These are phyloP conservation scores for Pestalotiopsis sp. DNA, from an alignment of 2,329 filamentous ascomycete genomes.

Conservation along the genomic window DNA sequence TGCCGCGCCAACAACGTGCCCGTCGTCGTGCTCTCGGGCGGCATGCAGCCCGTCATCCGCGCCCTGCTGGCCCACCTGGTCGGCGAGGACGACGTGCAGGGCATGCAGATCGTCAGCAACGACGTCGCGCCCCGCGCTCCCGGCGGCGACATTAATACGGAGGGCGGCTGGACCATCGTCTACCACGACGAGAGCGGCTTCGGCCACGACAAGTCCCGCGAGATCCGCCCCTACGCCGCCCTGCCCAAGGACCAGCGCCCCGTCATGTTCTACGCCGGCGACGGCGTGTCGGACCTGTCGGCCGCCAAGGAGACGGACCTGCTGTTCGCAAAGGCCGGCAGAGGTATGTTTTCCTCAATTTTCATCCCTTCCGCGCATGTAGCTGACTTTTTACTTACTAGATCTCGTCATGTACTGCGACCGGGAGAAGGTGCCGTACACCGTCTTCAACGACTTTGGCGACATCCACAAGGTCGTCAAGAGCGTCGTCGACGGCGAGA, in stretches of 20 bases:
- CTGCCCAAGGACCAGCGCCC: slow-evolving; percentile 69
- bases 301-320: slow-evolving; percentile 92
- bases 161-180: slow-evolving; percentile 83
- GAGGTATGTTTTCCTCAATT: slow-evolving; percentile 67
- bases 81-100: slow-evolving; percentile 70
- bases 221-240: slow-evolving; percentile 83
- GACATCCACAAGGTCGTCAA: slow-evolving; percentile 77
- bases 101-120: slow-evolving; percentile 92
- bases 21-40: slow-evolving; percentile 87
- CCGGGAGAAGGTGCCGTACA: slow-evolving; percentile 82
- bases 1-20: slow-evolving; percentile 80
- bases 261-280: slow-evolving; percentile 90
- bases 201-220: slow-evolving; percentile 95
- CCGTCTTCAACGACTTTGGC: slow-evolving; percentile 82
- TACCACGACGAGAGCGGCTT: slow-evolving; percentile 89
- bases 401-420: slow-evolving; percentile 89
- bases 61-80: slow-evolving; percentile 80
- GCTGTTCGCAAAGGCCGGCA: slow-evolving; percentile 89
- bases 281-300: slow-evolving; percentile 90
- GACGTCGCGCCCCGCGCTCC: slow-evolving; percentile 62
- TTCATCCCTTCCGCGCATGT: background rate
- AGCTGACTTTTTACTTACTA: background rate
- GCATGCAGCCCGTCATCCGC: slow-evolving; percentile 90
- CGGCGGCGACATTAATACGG: slow-evolving; percentile 74
- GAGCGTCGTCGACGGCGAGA: slow-evolving; percentile 75